Conservation (phyloP, 176 grass and related monocot genomes). For the Carex pumila region DNA sequence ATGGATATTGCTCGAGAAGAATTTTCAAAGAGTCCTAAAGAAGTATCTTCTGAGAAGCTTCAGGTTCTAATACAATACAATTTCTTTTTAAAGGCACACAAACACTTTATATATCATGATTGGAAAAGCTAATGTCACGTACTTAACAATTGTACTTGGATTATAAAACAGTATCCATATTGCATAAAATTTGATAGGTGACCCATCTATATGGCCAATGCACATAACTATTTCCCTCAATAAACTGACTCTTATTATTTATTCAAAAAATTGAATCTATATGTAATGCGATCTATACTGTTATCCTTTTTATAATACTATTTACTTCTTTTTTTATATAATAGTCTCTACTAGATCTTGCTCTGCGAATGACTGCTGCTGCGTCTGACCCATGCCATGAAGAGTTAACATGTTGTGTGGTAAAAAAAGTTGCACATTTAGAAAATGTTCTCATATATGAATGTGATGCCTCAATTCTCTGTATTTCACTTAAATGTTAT, state of each 20-base stretch:
- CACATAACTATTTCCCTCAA: background rate
- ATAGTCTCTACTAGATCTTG: slow-evolving; percentile 96
- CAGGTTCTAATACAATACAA: slow-evolving; percentile 42
- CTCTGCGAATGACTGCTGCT: slow-evolving; percentile 76
- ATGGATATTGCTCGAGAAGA: slow-evolving; percentile 99
- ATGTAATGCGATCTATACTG: background rate
- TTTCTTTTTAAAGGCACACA: background rate
- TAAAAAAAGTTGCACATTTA: slow-evolving; percentile 32
- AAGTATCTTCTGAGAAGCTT: slow-evolving; percentile 94
- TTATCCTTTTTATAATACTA: slow-evolving; percentile 14
- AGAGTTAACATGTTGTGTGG: slow-evolving; percentile 86
- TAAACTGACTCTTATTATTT: background rate
- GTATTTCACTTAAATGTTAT: slow-evolving; percentile 4
- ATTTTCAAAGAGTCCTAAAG: slow-evolving; percentile 76
- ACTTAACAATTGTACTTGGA: too few relatives aligned
- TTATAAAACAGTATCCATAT: background rate
- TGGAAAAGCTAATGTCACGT: too few relatives aligned
- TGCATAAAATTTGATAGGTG: background rate
- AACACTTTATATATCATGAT: background rate
- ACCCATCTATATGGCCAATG: background rate
- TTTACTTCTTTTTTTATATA: slow-evolving; percentile 21
- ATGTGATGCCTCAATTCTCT: background rate
- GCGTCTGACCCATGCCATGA: slow-evolving; percentile 93
- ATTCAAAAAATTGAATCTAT: background rate
- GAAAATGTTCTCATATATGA: slow-evolving; percentile 2